Conservation (phyloP, 805 yeast species). For the Wickerhamomyces canadensis region DNA sequence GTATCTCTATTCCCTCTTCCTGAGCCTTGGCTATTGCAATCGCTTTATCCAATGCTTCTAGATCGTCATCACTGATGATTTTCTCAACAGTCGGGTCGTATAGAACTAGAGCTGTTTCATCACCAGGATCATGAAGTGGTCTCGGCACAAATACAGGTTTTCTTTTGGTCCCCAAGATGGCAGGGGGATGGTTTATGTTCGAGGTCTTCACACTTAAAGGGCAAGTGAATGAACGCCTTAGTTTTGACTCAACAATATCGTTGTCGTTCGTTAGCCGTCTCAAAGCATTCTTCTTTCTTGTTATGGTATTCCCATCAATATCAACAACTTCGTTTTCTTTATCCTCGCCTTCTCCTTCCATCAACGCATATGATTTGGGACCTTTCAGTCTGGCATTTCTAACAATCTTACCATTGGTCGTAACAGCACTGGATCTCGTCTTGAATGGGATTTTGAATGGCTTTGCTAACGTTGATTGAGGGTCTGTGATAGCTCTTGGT, state of each 20-base stretch:
- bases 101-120: slow-evolving; percentile 88
- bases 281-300: slow-evolving; percentile 52
- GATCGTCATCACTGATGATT: slow-evolving; percentile 22
- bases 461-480: slow-evolving; percentile 46
- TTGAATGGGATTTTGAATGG: slow-evolving; percentile 68
- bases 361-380: slow-evolving; percentile 37
- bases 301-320: slow-evolving; percentile 25
- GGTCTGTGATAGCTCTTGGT: slow-evolving; percentile 48
- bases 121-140: slow-evolving; percentile 92
- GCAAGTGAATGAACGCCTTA: slow-evolving; percentile 48
- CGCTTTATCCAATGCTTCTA: slow-evolving; percentile 28
- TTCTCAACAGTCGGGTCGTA: slow-evolving; percentile 91
- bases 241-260: slow-evolving; percentile 32
- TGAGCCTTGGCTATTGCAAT: slow-evolving; percentile 22
- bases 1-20: slow-evolving; percentile 24
- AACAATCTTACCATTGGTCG: slow-evolving; percentile 16
- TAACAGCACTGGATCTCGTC: slow-evolving; percentile 20
- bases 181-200: slow-evolving; percentile 44
- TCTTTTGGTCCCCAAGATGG: slow-evolving; percentile 79
- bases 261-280: slow-evolving; percentile 41
- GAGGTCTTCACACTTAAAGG: slow-evolving; percentile 44
- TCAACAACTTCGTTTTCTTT: slow-evolving; percentile 32
- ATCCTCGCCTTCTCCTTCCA: slow-evolving; percentile 25
- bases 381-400: slow-evolving; percentile 29
- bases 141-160: slow-evolving; percentile 70